Conservation (phyloP, 371 early-diverging fungal genomes). For the Apophysomyces variabilis region DNA sequence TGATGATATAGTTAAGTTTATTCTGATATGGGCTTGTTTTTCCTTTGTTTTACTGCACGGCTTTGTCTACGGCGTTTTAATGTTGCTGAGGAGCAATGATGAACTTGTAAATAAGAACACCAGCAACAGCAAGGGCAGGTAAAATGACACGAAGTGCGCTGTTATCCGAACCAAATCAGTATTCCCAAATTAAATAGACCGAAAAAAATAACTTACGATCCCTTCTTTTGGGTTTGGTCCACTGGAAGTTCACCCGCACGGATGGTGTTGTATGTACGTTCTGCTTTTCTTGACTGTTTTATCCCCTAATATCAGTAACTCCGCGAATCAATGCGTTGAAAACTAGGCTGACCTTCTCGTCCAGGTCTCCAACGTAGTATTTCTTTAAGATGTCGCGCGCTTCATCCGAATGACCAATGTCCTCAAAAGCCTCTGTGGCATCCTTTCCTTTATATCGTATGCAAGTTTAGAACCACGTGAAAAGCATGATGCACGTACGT, state of each 20-base stretch:
- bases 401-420: conserved; percentile 90
- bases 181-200: neutral
- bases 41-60: neutral
- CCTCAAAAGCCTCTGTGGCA: conserved; percentile 88
- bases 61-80: conserved; percentile 21
- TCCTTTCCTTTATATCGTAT: conserved; percentile 59
- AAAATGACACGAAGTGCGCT: conserved; percentile 35
- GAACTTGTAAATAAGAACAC: conserved; percentile 48
- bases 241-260: conserved; percentile 53
- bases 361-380: conserved; percentile 46
- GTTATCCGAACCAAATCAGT: conserved; percentile 2
- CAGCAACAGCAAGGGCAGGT: conserved; percentile 33
- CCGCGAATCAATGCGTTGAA: conserved; percentile 10
- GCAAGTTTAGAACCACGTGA: neutral
- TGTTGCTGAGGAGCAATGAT: conserved; percentile 38
- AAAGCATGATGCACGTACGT: neutral
- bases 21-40: neutral
- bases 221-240: conserved; percentile 19
- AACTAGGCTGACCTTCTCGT: conserved; percentile 33
- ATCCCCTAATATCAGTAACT: neutral
- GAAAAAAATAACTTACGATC: conserved; percentile 41
- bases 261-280: conserved; percentile 31
- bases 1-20: neutral
- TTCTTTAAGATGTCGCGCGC: conserved; percentile 46
- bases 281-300: conserved; percentile 28